Percentiles rank a stretch among this genome's conserved stretches.
Conservation (phyloP, 1,284 basidiomycete species). For the Cystobasidiaceae sp. region DNA sequence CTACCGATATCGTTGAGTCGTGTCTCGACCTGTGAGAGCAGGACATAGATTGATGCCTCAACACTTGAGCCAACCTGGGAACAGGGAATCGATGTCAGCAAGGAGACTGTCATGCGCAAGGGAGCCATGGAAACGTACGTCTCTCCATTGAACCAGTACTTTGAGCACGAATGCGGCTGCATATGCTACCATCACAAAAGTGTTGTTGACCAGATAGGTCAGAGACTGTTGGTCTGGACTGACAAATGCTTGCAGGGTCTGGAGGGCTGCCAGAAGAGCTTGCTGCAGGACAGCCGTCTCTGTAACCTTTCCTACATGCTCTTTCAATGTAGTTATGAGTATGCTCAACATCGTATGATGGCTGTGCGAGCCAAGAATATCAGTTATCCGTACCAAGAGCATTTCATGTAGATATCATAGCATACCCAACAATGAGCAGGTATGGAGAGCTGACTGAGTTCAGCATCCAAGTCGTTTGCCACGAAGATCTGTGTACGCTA, state of each 20-base stretch:
- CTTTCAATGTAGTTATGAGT: conserved; percentile 4
- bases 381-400: background rate
- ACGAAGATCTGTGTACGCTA: background rate
- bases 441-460: background rate
- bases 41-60: conserved; percentile 3
- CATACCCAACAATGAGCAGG: conserved; percentile 12
- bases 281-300: conserved; percentile 14
- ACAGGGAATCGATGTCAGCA: background rate
- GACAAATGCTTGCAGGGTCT: conserved; percentile 17
- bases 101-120: no score
- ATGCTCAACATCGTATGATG: conserved; percentile 11
- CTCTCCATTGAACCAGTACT: conserved; percentile 1
- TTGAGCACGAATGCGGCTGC: conserved; percentile 10
- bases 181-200: conserved; percentile 16
- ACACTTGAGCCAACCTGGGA: background rate
- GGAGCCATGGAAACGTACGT: background rate
- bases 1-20: background rate
- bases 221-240: background rate
- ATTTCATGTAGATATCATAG: background rate
- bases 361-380: background rate
- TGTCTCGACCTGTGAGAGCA: conserved; percentile 11
- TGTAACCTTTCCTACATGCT: conserved; percentile 7
- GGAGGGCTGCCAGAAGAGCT: conserved; percentile 14
- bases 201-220: conserved; percentile 21
- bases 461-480: background rate